phyloP scores from a whole-genome alignment of 352 stramenopile genomes.

The Phytophthora sp. region DNA sequence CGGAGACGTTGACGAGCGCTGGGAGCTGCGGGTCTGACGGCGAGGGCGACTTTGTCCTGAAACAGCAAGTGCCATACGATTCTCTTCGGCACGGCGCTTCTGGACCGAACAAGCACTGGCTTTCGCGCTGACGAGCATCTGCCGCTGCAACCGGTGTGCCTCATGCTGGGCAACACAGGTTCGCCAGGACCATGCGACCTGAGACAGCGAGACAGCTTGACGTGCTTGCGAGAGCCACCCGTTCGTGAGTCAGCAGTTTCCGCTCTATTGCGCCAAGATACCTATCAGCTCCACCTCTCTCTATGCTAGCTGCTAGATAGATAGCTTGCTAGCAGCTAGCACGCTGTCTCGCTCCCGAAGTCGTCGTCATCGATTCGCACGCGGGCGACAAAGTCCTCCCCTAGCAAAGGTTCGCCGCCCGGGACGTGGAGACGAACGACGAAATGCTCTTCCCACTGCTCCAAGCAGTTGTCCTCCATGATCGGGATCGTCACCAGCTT shows the following conservation, averaged over 20 bases:
- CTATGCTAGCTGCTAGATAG: background rate
- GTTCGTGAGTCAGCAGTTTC: too few relatives aligned
- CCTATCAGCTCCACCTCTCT: too few relatives aligned
- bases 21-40: too few relatives aligned
- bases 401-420: slow-evolving; percentile 87
- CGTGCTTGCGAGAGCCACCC: background rate
- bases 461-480: slow-evolving; percentile 94
- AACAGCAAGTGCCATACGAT: slow-evolving; percentile 6
- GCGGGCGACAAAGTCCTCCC: slow-evolving; percentile 88
- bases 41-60: background rate
- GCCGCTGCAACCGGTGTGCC: background rate
- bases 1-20: too few relatives aligned
- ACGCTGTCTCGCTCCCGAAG: slow-evolving; percentile 65
- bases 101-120: slow-evolving; percentile 25
- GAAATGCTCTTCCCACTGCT: slow-evolving; percentile 90
- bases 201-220: slow-evolving; percentile 5
- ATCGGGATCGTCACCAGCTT: slow-evolving; percentile 91
- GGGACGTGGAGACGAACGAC: slow-evolving; percentile 92
- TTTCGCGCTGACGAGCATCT: slow-evolving; percentile 4
- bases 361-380: slow-evolving; percentile 96
- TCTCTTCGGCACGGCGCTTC: slow-evolving; percentile 12
- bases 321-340: too few relatives aligned
- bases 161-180: slow-evolving; percentile 12
- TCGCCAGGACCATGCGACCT: slow-evolving; percentile 7
- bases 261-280: background rate